Base-by-base conservation (phyloP, 148 eudicot species). In the Rhododendron mucronatum region DNA sequence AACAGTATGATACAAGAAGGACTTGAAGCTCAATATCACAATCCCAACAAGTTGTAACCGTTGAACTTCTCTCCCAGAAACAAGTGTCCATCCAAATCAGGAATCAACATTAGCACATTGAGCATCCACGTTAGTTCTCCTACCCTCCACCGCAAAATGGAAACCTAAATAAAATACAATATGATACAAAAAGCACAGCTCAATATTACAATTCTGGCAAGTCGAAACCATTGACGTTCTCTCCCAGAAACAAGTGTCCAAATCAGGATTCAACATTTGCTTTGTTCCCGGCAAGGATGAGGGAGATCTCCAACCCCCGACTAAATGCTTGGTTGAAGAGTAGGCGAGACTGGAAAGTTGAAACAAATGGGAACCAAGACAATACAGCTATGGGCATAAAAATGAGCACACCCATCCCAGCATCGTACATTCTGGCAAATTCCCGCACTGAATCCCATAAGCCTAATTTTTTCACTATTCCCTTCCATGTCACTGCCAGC, bases 251-350 rank as follows among this genome's bases (percentile, higher is more conserved):
- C 13, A 80, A 80, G 73, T 30, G 8, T 16, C 15, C 12, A 16
- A 81, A 87, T 90, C 87, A 91, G 12, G 86, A 74, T 86, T 94
- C 91, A 67, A 95, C 97, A 85, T 97, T 97, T 41, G 99, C 98
- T 88, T 97, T 97, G 93, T 97, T 97, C 18, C 98, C 99, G 74
- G 99, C 99, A 81, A 97, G 95, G 89, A 97, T 97, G 89, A 95
- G 93, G 41, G 99, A 97, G 84, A 97, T 97, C 92, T 97, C 99
- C 20, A 97, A 92, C 26, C 99, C 99, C 74, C 99, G 98, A 67
- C 99, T 97, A 88, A 97, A 97, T 23, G 99, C 99, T 93, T 97
- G 99, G 92, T 97, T 97, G 67, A 94, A 97, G 78, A 97, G 99
- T 33, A 97, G 93, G 45, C 99, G 98, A 15, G 98, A 97, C 84